Percentiles rank a stretch among this genome's conserved stretches.
These are phyloP conservation scores for Oidiodendron maius DNA, from an alignment of 495 filamentous ascomycete genomes.

Conservation along the genomic window DNA sequence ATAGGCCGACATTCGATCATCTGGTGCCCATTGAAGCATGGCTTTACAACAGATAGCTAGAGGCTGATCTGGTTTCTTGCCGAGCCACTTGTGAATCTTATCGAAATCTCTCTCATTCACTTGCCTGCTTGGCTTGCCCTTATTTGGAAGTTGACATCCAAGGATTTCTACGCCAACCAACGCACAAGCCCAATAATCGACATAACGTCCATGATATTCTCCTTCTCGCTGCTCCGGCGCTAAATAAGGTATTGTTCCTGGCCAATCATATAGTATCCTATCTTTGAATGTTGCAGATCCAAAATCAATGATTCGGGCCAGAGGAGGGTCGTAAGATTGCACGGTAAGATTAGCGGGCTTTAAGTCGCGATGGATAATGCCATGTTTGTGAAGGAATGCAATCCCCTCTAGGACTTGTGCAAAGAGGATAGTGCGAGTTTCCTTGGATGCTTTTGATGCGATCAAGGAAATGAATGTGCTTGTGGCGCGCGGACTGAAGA, in stretches of 20 bases:
- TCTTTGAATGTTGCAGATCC: constrained; percentile 14
- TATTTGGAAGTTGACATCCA: constrained; percentile 1
- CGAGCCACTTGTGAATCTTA: constrained; percentile 9
- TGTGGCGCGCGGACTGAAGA: constrained; percentile 14
- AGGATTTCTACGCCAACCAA: constrained; percentile 13
- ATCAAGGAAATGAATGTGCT: constrained; percentile 14
- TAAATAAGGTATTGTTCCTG: constrained; percentile 20
- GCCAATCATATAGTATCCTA: constrained; percentile 12
- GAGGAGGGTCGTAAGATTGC: constrained; percentile 17
- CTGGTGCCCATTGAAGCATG: constrained; percentile 8
- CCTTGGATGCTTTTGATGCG: constrained; percentile 11
- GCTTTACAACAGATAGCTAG: constrained; percentile 1
- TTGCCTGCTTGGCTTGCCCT: too few relatives aligned
- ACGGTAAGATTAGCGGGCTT: constrained; percentile 19
- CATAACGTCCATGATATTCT: constrained; percentile 9
- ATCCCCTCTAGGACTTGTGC: constrained; percentile 17
- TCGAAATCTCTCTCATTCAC: background rate
- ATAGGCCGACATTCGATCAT: constrained; percentile 7
- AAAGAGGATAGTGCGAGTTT: constrained; percentile 13
- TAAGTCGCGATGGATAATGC: constrained; percentile 16
- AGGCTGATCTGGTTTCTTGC: constrained; percentile 1
- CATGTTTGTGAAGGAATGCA: constrained; percentile 13
- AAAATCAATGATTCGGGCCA: constrained; percentile 20
- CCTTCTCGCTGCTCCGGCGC: constrained; percentile 16
- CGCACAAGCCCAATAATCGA: constrained; percentile 16